Evolutionary conservation across 352 stramenopile genomes (phyloP), one percentile per base, ranked within the genome.

Genomic region (Ophiocytium majus): DNA sequence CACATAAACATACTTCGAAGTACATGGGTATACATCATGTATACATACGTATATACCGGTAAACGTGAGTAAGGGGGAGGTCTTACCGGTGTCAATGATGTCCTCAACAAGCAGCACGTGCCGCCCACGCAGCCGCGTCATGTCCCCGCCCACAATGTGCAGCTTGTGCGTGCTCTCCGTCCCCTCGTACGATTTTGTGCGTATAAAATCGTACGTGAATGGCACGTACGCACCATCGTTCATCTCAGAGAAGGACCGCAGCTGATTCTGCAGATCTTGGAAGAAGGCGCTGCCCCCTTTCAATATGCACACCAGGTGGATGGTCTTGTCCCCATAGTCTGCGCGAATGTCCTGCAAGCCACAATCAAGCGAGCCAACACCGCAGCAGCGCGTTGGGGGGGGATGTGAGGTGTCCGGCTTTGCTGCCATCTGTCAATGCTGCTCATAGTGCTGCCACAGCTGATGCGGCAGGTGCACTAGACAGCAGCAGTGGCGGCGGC

Each of bases 71-170:
- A 78, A 49, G 34, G 35, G 31, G n/a, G 10, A 0, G 0, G 14
- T 57, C 28, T 74, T 9, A 85, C 96, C 96, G 79, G 96, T 98
- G 91, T 99, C 96, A 83, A 99, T 95, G 89, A 99, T 98, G 90
- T 99, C 96, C 90, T 99, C 96, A 5, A 98, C 93, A 9, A 99
- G 89, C 63, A 99, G 89, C 76, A 99, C 91, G 86, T 98, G 90
- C 86, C 95, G 95, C 76, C 91, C 93, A 85, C 93, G 92, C 86
- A 97, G 94, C 82, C 96, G 94, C 76, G 92, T 64, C 75, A 93
- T 86, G 84, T 97, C 93, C 1, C 92, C 92, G 32, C 93, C 93
- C 9, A 91, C 94, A 82, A 98, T 95, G 86, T 97, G 91, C 32
- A 98, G 93, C 79, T 96, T 94, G 84, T 95, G 95, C 33, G 93